phyloP scores from a whole-genome alignment of 441 rosid genomes.

The Populus tomentosa region DNA sequence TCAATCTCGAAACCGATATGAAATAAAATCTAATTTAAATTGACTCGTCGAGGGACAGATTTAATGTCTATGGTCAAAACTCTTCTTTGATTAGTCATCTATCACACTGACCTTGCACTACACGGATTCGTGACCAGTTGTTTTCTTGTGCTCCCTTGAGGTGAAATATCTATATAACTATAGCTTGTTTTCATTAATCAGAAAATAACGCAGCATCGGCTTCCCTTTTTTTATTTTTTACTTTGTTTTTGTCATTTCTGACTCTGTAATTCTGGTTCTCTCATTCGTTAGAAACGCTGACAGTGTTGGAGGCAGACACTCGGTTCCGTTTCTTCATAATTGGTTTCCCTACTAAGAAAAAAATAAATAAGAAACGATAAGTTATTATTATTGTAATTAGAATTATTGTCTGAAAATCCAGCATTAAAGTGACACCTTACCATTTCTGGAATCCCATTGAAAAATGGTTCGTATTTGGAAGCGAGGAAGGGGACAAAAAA shows the following conservation, averaged over 20 bases:
- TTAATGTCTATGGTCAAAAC: background rate
- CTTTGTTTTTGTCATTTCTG: too few relatives aligned
- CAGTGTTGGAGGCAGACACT: background rate
- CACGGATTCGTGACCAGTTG: background rate
- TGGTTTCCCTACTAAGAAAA: background rate
- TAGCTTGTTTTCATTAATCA: background rate
- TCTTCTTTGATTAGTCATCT: background rate
- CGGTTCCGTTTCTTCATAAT: background rate
- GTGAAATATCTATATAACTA: background rate
- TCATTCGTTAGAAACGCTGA: too few relatives aligned
- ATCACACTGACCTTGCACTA: background rate
- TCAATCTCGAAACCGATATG: too few relatives aligned
- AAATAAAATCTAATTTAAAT: too few relatives aligned
- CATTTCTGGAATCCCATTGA: background rate
- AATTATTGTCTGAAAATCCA: too few relatives aligned
- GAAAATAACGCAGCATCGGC: background rate
- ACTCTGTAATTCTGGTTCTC: too few relatives aligned
- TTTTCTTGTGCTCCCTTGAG: background rate
- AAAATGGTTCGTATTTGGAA: background rate
- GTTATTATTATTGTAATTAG: too few relatives aligned
- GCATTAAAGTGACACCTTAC: too few relatives aligned
- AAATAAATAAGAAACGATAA: too few relatives aligned
- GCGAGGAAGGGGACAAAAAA: too few relatives aligned
- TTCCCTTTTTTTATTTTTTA: too few relatives aligned
- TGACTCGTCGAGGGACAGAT: background rate